Conservation (phyloP, 2,329 filamentous ascomycete species). For the Sarocladium brachiariae region DNA sequence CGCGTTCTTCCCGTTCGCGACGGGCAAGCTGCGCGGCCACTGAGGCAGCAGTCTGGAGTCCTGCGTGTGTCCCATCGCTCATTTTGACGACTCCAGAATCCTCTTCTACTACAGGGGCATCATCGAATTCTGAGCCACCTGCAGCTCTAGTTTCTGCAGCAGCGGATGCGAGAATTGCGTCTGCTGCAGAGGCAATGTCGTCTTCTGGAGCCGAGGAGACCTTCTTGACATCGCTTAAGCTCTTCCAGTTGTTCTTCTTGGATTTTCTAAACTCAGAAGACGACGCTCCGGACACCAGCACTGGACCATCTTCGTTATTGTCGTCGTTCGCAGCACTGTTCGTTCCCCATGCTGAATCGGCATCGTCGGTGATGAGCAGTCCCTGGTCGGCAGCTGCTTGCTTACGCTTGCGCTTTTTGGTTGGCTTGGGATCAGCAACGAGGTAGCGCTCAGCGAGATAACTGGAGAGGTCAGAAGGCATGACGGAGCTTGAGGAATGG, state of each 20-base stretch:
- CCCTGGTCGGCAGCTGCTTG: conserved; percentile 37
- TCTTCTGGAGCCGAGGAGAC: conserved; percentile 20
- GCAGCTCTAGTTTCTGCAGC: conserved; percentile 58
- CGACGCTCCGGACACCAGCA: conserved; percentile 42
- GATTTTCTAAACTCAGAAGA: conserved; percentile 60
- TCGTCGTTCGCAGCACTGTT: conserved; percentile 34
- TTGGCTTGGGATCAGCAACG: conserved; percentile 47
- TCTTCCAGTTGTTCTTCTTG: conserved; percentile 78
- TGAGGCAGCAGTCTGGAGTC: conserved; percentile 75
- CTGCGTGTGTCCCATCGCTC: conserved; percentile 81
- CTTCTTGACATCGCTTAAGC: conserved; percentile 42
- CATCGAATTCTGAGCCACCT: conserved; percentile 37
- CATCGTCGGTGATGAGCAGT: conserved; percentile 59
- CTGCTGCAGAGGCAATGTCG: conserved; percentile 58
- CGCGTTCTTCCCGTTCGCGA: conserved; percentile 58
- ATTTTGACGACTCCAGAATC: conserved; percentile 55
- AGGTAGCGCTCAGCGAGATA: conserved; percentile 94
- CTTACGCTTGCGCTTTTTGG: conserved; percentile 61
- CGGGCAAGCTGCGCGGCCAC: conserved; percentile 64
- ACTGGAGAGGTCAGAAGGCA: conserved; percentile 61
- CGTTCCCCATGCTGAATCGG: conserved; percentile 46
- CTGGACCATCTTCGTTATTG: conserved; percentile 46
- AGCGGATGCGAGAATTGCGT: conserved; percentile 69
- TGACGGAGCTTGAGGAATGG: conserved; percentile 18
- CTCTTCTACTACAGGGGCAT: conserved; percentile 38